Base-by-base conservation (phyloP, 2,329 filamentous ascomycete species). In the Venturia carpophila region DNA sequence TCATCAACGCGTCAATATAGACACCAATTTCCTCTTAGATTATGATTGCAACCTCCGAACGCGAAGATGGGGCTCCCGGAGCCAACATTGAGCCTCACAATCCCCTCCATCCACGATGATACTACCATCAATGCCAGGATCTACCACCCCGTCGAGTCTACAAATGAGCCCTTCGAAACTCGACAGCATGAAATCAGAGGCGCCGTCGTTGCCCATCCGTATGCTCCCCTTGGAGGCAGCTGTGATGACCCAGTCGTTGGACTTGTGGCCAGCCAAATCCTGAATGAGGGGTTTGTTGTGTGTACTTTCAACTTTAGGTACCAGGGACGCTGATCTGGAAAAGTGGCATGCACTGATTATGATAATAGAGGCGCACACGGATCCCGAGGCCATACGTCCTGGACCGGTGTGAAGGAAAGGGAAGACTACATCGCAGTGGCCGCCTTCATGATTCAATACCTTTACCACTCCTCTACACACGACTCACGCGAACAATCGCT, bases 261-360 rank as follows among this genome's bases (percentile, higher is more conserved):
- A n/a, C 79, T 85, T 10, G 77, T 89, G 2, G 85, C 84, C 0
- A 78, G 79, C 1, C 76, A 87, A 66, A 79, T 96, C 58, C 74
- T 96, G 21, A 58, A 67, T n/a, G 78, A 82, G 5, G 90, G 90
- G 1, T 95, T 85, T 71, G 74, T 96, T 1, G 88, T 97, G 2
- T 87, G 83, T 9, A 96, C 91, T 0, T 97, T 97, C 76, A 97
- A 97, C 72, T 97, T 97, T 74, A 84, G 92, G 89, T 92, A 78
- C 63, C 75, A 30, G 60, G 15, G 24, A 61, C 21, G 27, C 11
- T 10, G 5, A 27, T 7, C 15, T 27, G 13, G 6, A 19, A 11
- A 39, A 1, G 17, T 5, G 15, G 39, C 9, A 61, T 17, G 27
- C 19, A 11, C 39, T 61, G 9, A 61, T 19, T 42, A 15, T 56